Evolutionary conservation across 495 filamentous ascomycete genomes (phyloP), one percentile per base, ranked within the genome.

Genomic region (Penicillium silybi): DNA sequence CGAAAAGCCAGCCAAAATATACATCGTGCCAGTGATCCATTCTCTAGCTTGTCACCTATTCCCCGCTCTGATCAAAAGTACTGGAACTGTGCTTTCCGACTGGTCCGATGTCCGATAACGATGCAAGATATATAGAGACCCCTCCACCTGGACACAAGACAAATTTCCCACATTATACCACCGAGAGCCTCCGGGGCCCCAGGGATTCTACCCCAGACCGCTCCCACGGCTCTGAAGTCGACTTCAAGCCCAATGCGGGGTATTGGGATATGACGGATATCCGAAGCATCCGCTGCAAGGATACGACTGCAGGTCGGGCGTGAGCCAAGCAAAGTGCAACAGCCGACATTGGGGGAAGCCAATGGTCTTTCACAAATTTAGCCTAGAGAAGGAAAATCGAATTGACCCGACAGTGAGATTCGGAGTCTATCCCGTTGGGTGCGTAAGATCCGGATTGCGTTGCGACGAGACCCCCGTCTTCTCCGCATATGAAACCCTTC

Each of bases 401-500:
- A 10, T 19, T 49, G 37, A 3, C 2, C 38, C 38, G 35, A 52
- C 15, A 6, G n/a, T 39, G 37, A 53, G 40, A 16, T 35, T 44
- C 41, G 50, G 49, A 57, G 23, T 44, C 56, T 59, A 25, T 32
- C 43, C 52, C 42, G 35, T 54, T 46, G 25, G 34, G 19, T 23
- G 15, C 26, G 18, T 32, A 32, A 32, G 29, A 11, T 3, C 29
- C 29, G 18, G 44, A 18, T 7, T 40, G 38, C 17, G 29, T 19
- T 32, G 42, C 26, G n/a, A 41, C 29, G 18, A 32, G 1, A 22
- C 48, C 40, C 40, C 48, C 23, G 32, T 41, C 23, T 58, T 58
- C 62, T 64, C 62, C 58, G 62, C 62, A 64, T 13, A 11, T 59
- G 46, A 61, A 61, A 58, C 41, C 51, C 35, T 48, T 52, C 48